Conservation (phyloP, 148 eudicot species). For the Suaeda aralocaspica region DNA sequence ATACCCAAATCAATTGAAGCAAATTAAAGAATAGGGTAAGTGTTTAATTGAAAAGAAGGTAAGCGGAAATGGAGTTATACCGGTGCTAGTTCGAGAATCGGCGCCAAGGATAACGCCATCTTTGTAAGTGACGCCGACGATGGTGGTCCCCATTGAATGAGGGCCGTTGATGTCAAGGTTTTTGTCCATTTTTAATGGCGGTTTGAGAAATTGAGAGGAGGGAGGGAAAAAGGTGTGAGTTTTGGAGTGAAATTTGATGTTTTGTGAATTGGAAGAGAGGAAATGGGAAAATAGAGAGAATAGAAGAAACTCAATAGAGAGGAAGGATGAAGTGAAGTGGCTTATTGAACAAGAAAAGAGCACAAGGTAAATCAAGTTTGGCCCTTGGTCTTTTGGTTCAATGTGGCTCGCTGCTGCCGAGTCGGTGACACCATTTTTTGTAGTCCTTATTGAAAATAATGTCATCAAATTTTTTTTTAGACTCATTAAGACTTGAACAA, state of each 20-base stretch:
- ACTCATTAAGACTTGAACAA: too few relatives aligned
- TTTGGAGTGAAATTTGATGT: neutral
- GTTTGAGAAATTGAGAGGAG: neutral
- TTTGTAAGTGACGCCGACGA: slow-evolving; percentile 87
- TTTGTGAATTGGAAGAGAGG: neutral
- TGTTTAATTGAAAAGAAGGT: neutral
- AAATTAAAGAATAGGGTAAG: neutral
- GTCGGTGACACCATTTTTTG: too few relatives aligned
- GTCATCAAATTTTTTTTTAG: too few relatives aligned
- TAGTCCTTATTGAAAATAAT: too few relatives aligned
- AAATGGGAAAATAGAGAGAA: neutral
- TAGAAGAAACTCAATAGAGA: neutral
- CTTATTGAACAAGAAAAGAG: slow-evolving; percentile 18
- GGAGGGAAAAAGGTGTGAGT: neutral
- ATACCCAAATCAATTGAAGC: neutral
- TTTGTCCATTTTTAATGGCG: slow-evolving; percentile 18
- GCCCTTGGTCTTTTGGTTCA: too few relatives aligned
- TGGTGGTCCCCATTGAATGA: slow-evolving; percentile 93
- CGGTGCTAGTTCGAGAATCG: slow-evolving; percentile 97
- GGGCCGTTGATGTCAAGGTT: slow-evolving; percentile 43
- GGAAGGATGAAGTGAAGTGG: slow-evolving; percentile 1
- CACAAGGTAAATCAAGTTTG: neutral
- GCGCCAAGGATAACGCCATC: slow-evolving; percentile 98
- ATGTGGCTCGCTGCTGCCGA: too few relatives aligned
- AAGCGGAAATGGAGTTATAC: slow-evolving; percentile 30